phyloP scores from a whole-genome alignment of 768 basidiomycete genomes.

The Amanita muscaria region DNA sequence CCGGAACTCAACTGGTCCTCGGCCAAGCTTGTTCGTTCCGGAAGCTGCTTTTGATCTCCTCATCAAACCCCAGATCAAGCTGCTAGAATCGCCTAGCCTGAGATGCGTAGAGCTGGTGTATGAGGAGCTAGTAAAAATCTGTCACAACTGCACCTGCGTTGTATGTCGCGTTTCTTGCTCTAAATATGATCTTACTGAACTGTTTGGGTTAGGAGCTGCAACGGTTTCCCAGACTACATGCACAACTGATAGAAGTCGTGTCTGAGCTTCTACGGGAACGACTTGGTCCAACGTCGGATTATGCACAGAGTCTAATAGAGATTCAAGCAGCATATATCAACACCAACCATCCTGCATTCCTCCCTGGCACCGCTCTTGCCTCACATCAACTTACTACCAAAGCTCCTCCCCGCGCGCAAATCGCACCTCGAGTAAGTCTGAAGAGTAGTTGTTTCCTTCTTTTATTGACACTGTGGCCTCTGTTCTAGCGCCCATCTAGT shows the following conservation, averaged over 20 bases:
- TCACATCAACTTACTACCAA: constrained; percentile 34
- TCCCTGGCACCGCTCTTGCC: constrained; percentile 64
- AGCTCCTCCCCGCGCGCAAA: constrained; percentile 32
- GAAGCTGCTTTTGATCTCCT: constrained; percentile 95
- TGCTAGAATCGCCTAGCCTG: constrained; percentile 88
- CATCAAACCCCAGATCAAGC: constrained; percentile 97
- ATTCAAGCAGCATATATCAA: constrained; percentile 99
- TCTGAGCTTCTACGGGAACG: constrained; percentile 93
- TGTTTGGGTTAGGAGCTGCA: constrained; percentile 67
- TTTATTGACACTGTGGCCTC: constrained; percentile 14
- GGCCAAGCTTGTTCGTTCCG: constrained; percentile 94
- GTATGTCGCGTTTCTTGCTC: constrained; percentile 35
- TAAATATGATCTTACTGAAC: background rate
- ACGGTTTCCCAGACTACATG: constrained; percentile 89
- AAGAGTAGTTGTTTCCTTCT: constrained; percentile 2
- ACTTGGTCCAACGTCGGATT: constrained; percentile 93
- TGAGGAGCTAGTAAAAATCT: constrained; percentile 98
- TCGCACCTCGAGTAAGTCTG: constrained; percentile 45
- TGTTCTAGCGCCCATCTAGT: constrained; percentile 47
- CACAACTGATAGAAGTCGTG: constrained; percentile 93
- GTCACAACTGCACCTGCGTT: constrained; percentile 91
- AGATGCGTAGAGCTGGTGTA: constrained; percentile 97
- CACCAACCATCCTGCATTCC: constrained; percentile 95
- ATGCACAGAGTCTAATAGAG: constrained; percentile 88
- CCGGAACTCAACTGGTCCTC: constrained; percentile 93